Evolutionary conservation across 1,284 basidiomycete species (phyloP), one percentile per base, ranked within the genome.

Genomic region (Papiliotrema nemorosa): DNA sequence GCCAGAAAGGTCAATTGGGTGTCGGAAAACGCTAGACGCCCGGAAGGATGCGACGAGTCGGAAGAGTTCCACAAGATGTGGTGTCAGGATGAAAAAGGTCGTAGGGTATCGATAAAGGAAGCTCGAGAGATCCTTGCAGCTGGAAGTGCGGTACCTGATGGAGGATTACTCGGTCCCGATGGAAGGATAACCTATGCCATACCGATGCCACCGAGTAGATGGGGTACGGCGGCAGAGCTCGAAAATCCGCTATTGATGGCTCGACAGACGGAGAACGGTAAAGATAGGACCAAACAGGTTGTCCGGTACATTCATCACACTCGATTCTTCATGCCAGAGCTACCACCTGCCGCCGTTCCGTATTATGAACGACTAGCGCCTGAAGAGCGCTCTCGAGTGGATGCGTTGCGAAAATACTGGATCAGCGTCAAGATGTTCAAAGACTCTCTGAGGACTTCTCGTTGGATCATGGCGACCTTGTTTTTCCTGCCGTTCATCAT

Each of bases 401-500:
- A 87, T 49, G 77, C 79, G 49, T 50, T 69, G 13, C 47, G 73
- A 24, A 53, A 60, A 24, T 69, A 71, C 45, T 70, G 66, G 62
- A 54, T 63, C 39, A 53, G 58, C 5, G 37, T 67, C 24, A 51
- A 55, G 25, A 54, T 73, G 78, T 82, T 49, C 77, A 77, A 51
- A 64, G 82, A 49, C 75, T 81, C 57, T 22, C 61, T 69, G 79
- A 79, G n/a, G 67, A 75, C 47, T 75, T 76, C 4, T 68, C 80
- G 57, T 73, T 80, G 27, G 80, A 79, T 56, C 25, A 77, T 86
- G 52, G 81, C 83, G 45, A 51, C 80, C 24, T 77, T 91, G 18
- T 67, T 90, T 45, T 76, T 84, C 43, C 75, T 86, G 24, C 90
- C 90, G 0, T 71, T 82, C 24, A 57, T 81, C 13, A 69, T 91